Percentiles rank a stretch among this genome's conserved stretches.
These are phyloP conservation scores for Ophiocordyceps sinensis DNA, from an alignment of 2,329 filamentous ascomycete genomes.

Conservation along the genomic window DNA sequence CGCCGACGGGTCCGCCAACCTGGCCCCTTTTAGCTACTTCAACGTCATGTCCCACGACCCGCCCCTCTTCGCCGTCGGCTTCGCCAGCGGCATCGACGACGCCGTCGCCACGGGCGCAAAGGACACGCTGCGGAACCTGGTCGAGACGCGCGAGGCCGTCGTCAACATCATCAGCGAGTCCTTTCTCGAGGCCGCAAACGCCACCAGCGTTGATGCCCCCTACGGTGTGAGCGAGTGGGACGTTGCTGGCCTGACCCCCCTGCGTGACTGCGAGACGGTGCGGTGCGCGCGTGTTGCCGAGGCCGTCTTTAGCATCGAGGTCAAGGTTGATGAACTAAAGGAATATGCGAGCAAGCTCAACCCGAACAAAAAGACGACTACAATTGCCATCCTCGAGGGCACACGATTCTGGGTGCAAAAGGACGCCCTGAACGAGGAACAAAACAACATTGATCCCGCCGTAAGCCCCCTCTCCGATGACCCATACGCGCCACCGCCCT, in stretches of 20 bases:
- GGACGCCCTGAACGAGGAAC: conserved; percentile 71
- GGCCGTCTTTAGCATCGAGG: conserved; percentile 72
- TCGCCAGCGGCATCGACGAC: conserved; percentile 22
- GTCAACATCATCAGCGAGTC: conserved; percentile 81
- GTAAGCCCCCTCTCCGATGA: conserved; percentile 23
- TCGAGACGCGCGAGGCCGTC: conserved; percentile 58
- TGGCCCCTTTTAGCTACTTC: conserved; percentile 82
- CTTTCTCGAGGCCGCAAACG: conserved; percentile 78
- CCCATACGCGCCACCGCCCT: too few species aligned
- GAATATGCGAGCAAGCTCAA: conserved; percentile 63
- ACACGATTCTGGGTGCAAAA: conserved; percentile 79
- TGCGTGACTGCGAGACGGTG: conserved; percentile 47
- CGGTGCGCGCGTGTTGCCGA: conserved; percentile 62
- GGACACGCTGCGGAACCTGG: conserved; percentile 64
- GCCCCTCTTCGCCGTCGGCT: conserved; percentile 58
- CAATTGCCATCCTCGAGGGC: conserved; percentile 67
- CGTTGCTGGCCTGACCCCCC: conserved; percentile 60
- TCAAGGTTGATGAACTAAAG: conserved; percentile 54
- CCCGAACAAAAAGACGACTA: conserved; percentile 61
- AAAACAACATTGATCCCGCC: conserved; percentile 56
- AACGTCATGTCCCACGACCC: conserved; percentile 76
- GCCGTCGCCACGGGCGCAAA: conserved; percentile 61
- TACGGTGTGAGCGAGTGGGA: conserved; percentile 68
- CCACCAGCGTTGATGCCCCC: conserved; percentile 64
- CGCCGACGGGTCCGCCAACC: conserved; percentile 52